A percentile compares a stretch with the other conserved stretches of the same genome.
Conservation (phyloP, 2,329 filamentous ascomycete genomes). For the Phialocephala subalpina region DNA sequence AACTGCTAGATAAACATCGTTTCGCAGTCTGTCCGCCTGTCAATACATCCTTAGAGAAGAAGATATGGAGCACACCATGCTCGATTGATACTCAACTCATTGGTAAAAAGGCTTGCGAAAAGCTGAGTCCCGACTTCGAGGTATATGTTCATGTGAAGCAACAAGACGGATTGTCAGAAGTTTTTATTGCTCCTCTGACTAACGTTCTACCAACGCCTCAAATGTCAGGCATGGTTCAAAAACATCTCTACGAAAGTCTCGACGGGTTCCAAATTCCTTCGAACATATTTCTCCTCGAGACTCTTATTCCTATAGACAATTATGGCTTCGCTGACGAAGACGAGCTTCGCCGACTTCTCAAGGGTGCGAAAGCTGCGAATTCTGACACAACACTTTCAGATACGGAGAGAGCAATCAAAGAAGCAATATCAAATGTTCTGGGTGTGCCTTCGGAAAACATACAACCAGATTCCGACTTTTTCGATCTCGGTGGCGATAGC, state of each 20-base stretch:
- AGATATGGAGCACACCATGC: slow-evolving; percentile 49
- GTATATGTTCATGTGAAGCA: slow-evolving; percentile 14
- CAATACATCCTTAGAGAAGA: slow-evolving; percentile 53
- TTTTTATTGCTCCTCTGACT: slow-evolving; percentile 21
- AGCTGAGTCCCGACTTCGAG: slow-evolving; percentile 18
- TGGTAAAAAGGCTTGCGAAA: background rate
- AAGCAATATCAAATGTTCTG: slow-evolving; percentile 55
- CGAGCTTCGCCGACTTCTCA: no score
- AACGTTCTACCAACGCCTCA: no score
- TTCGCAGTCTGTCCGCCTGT: slow-evolving; percentile 57
- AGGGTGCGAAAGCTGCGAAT: no score
- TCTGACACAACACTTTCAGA: no score
- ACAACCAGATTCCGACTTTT: slow-evolving; percentile 55
- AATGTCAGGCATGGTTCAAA: no score
- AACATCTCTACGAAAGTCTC: no score
- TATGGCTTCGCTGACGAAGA: no score
- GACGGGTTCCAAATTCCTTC: no score
- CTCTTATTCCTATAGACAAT: no score
- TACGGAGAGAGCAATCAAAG: slow-evolving; percentile 44
- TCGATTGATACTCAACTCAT: slow-evolving; percentile 41
- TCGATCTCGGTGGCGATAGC: slow-evolving; percentile 61
- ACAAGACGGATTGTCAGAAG: slow-evolving; percentile 16
- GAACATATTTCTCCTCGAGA: no score
- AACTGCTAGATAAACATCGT: slow-evolving; percentile 55
- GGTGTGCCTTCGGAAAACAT: slow-evolving; percentile 51